Conservation (phyloP, 495 filamentous ascomycete genomes). For the Podospora pseudocomata region DNA sequence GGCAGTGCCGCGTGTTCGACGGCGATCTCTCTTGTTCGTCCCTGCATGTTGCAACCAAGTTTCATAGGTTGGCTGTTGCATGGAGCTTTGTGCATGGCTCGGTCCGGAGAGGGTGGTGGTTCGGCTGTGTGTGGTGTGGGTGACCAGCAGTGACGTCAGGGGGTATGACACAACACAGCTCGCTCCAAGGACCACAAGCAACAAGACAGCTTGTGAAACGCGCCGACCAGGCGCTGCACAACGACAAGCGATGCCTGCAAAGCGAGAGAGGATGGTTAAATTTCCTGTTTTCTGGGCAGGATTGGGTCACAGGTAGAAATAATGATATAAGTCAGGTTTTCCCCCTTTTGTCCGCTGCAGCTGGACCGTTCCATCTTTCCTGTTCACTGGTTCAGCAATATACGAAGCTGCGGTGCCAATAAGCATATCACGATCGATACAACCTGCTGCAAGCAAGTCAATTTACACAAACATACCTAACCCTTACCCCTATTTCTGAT, state of each 20-base stretch:
- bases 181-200: neutral
- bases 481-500: neutral
- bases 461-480: neutral
- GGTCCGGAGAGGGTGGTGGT: neutral
- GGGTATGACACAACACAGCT: neutral
- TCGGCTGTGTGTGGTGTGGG: neutral
- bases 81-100: neutral
- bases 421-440: neutral
- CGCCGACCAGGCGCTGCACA: neutral
- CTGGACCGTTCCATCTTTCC: neutral
- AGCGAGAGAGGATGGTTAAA: neutral
- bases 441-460: neutral
- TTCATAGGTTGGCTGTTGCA: neutral
- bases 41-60: neutral
- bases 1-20: neutral
- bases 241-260: neutral
- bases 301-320: neutral
- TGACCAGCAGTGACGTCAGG: neutral
- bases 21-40: neutral
- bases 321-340: neutral
- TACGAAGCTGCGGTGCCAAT: neutral
- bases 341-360: neutral
- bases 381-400: neutral
- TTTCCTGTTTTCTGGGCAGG: neutral
- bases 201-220: neutral